Conservation (phyloP, 2,329 filamentous ascomycete genomes). For the Aspergillus felis region DNA sequence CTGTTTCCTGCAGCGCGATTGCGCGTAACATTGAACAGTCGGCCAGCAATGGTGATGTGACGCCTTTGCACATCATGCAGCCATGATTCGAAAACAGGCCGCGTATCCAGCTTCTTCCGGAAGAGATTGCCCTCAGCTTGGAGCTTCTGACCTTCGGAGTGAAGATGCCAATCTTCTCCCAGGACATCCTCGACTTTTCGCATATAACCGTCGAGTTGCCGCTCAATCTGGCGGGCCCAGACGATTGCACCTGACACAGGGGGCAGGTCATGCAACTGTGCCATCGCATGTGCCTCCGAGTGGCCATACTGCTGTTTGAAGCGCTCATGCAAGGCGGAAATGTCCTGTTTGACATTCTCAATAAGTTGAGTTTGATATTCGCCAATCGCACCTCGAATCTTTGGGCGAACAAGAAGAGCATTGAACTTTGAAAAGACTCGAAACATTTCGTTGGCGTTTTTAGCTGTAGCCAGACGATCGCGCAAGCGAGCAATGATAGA, state of each 20-base stretch:
- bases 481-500: constrained; percentile 93
- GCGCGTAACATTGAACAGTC: constrained; percentile 83
- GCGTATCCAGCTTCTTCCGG: constrained; percentile 91
- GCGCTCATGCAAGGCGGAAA: constrained; percentile 85
- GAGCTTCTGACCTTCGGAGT: constrained; percentile 91
- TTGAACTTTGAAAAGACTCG: constrained; percentile 99
- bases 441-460: constrained; percentile 99
- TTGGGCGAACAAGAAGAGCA: constrained; percentile 94
- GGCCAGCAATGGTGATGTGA: constrained; percentile 86
- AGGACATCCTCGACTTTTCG: constrained; percentile 98
- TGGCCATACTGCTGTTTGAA: constrained; percentile 99
- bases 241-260: constrained; percentile 97
- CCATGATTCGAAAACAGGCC: constrained; percentile 94
- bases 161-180: constrained; percentile 88
- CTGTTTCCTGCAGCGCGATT: constrained; percentile 87
- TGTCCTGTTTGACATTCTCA: constrained; percentile 95
- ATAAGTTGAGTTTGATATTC: constrained; percentile 98
- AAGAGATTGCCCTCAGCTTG: constrained; percentile 90
- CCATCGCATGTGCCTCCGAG: constrained; percentile 97
- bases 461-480: constrained; percentile 89
- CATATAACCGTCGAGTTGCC: constrained; percentile 95
- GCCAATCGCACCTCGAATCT: constrained; percentile 95
- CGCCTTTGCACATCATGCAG: constrained; percentile 81
- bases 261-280: constrained; percentile 89
- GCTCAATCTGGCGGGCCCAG: constrained; percentile 95